Base-by-base conservation (phyloP, 2,329 filamentous ascomycete species). In the Ceratocystiopsis minuta region DNA sequence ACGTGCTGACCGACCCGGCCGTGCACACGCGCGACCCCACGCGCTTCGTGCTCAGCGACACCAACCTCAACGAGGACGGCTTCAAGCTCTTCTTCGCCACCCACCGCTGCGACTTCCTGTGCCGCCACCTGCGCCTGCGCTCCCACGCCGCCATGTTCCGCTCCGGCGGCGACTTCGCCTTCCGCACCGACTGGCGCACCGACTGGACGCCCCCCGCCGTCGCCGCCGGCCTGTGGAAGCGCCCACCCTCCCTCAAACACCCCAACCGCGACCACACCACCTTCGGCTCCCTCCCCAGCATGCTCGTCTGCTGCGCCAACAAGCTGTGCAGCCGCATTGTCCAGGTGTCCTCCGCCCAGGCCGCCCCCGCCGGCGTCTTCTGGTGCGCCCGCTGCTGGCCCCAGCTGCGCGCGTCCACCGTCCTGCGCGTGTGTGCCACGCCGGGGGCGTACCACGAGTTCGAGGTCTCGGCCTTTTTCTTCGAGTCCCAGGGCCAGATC, bases 61-160 rank as follows among this genome's bases (percentile, higher is more conserved):
- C 53, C 2, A 62, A 62, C 39, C 49, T 60, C 1, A 48, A 48
- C 11, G 46, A 45, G 20, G 56, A 55, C 7, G 59, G 59, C 0
- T 58, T 61, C 53, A 60, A 59, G 43, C 57, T 58, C 41, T 61
- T 61, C 50, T 62, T 62, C 36, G 43, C 52, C 0, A 51, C 53
- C 0, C 59, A 62, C 42, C 38, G 41, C 4, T 62, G 59, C 50
- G 60, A 59, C 39, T 34, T 42, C 1, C 44, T 61, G 31, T 61
- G 59, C 48, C 16, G 24, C 2, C 49, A 48, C 17, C 50, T 62
- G 1, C 44, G 43, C 12, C 54, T 61, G 6, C 46, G 48, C 46
- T 58, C 53, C 39, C 51, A 41, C 20, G 36, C 38, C 0, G 37
- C 36, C 1, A 54, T 52, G 48, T 44, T 57, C 31, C 24, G 24